A percentile compares a stretch with the other conserved stretches of the same genome.
These are phyloP conservation scores for Suillus clintonianus DNA, from an alignment of 768 basidiomycete species.

Conservation along the genomic window DNA sequence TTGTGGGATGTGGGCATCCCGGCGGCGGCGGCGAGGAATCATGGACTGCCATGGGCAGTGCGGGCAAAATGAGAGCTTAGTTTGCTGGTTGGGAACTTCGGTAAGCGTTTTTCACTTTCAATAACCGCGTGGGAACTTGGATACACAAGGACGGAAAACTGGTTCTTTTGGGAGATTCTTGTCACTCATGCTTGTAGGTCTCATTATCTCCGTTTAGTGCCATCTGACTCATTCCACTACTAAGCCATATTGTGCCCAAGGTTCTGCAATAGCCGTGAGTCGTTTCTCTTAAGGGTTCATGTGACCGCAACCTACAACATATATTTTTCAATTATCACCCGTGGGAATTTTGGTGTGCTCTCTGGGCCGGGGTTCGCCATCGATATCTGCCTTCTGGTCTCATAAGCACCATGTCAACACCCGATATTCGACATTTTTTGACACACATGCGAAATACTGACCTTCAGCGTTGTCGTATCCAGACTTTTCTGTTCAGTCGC, in stretches of 20 bases:
- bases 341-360: too few relatives aligned
- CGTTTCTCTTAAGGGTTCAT: too few relatives aligned
- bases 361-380: too few relatives aligned
- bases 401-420: not conserved
- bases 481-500: constrained; percentile 54
- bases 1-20: constrained; percentile 54
- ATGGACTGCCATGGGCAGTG: constrained; percentile 44
- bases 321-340: too few relatives aligned
- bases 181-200: constrained; percentile 52
- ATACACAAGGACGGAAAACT: constrained; percentile 45
- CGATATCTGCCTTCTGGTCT: too few relatives aligned
- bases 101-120: constrained; percentile 24
- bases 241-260: constrained; percentile 56
- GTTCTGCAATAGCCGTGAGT: too few relatives aligned
- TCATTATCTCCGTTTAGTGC: not conserved
- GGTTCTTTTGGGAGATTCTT: constrained; percentile 53
- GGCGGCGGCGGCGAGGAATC: constrained; percentile 43
- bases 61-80: constrained; percentile 47
- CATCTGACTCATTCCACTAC: not conserved
- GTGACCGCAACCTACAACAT: too few relatives aligned
- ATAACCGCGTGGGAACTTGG: constrained; percentile 36
- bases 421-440: not conserved
- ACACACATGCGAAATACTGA: not conserved
- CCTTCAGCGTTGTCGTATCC: not conserved
- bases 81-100: constrained; percentile 52